Evolutionary conservation across 371 early-diverging fungal species (phyloP).

Genomic region (Conidiobolus incongruus): DNA sequence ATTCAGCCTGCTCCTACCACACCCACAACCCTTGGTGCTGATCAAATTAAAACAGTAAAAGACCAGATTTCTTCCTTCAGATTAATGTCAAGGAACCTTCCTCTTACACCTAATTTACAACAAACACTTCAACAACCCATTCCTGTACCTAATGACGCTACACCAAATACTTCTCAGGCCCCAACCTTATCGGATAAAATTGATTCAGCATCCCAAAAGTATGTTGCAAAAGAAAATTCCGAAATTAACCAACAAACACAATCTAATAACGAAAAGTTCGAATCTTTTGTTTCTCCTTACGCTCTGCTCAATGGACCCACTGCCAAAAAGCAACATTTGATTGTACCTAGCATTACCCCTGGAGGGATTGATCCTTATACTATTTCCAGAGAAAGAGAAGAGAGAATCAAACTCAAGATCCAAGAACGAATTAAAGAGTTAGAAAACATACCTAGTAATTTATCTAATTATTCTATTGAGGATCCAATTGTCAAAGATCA

Average conservation of each 20-base stretch:
- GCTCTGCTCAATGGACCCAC: conserved; percentile 22
- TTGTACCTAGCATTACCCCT: conserved; percentile 57
- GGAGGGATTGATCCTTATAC: conserved; percentile 48
- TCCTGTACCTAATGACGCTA: conserved; percentile 13
- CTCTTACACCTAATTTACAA: conserved; percentile 7
- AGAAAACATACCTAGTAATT: conserved; percentile 29
- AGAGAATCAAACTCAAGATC: conserved; percentile 32
- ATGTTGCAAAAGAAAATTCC: neutral
- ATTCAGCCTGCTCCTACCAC: neutral
- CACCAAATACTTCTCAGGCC: conserved; percentile 7
- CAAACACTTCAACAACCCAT: conserved; percentile 6
- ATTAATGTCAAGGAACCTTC: conserved; percentile 6
- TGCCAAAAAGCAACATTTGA: conserved; percentile 32
- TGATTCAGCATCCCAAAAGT: neutral
- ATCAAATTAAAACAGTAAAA: conserved; percentile 5
- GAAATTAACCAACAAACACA: neutral
- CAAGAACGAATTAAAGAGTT: conserved; percentile 52
- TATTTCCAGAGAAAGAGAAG: conserved; percentile 50
- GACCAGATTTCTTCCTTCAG: too few species aligned
- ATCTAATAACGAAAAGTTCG: conserved; percentile 7
- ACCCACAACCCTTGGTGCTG: neutral
- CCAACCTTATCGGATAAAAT: conserved; percentile 8
- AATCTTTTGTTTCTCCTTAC: conserved; percentile 21
- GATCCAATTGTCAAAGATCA: conserved; percentile 7
- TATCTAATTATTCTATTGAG: conserved; percentile 16